Percentiles rank a stretch among this genome's conserved stretches.
These are phyloP conservation scores for Pyrenula massariospora DNA, from an alignment of 495 filamentous ascomycete species.

Conservation along the genomic window DNA sequence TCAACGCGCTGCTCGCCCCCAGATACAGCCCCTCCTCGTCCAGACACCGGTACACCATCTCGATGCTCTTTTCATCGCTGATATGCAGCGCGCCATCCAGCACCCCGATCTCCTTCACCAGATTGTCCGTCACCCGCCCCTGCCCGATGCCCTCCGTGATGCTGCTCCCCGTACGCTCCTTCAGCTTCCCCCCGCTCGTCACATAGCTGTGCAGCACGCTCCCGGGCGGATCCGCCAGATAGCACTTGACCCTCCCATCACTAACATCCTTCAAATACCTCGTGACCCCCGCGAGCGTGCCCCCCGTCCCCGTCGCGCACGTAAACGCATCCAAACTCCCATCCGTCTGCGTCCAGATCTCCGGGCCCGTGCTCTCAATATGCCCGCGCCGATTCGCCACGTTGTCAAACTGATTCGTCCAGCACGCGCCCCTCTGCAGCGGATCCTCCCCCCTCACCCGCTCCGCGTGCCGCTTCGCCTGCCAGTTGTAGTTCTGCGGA, in stretches of 20 bases:
- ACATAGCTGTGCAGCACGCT: constrained; percentile 89
- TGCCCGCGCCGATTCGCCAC: constrained; percentile 86
- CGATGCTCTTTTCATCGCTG: constrained; percentile 84
- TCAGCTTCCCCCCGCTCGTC: constrained; percentile 66
- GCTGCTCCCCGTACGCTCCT: constrained; percentile 70
- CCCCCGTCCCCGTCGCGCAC: constrained; percentile 86
- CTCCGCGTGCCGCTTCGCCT: constrained; percentile 82
- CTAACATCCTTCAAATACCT: constrained; percentile 77
- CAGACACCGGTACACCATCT: constrained; percentile 94
- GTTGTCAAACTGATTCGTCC: constrained; percentile 99
- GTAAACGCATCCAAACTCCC: constrained; percentile 90
- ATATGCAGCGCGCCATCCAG: constrained; percentile 82
- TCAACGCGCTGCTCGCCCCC: constrained; percentile 85
- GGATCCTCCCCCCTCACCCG: constrained; percentile 47
- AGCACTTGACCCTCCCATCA: constrained; percentile 74
- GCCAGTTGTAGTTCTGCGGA: constrained; percentile 95
- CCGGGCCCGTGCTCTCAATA: constrained; percentile 91
- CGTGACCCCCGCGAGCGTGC: constrained; percentile 83
- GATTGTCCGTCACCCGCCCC: constrained; percentile 90
- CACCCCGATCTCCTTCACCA: constrained; percentile 71
- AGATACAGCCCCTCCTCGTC: constrained; percentile 95
- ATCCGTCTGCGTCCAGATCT: constrained; percentile 89
- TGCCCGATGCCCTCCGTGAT: constrained; percentile 98
- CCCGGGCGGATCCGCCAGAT: constrained; percentile 88
- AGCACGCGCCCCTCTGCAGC: constrained; percentile 51